Conservation (phyloP, 352 stramenopile genomes). For the Peronospora belbahrii region DNA sequence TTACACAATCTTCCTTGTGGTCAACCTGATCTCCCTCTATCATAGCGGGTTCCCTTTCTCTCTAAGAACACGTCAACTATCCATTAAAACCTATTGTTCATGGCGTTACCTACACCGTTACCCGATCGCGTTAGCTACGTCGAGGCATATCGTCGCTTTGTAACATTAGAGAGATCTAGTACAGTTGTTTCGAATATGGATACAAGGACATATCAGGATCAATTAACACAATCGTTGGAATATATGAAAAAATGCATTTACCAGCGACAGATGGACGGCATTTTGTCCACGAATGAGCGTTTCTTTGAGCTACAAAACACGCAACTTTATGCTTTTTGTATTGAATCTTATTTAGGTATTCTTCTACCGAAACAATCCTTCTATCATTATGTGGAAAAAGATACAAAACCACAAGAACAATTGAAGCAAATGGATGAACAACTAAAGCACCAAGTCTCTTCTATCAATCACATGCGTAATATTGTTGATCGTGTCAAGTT, state of each 20-base stretch:
- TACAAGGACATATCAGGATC: conserved; percentile 21
- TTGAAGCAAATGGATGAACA: conserved; percentile 7
- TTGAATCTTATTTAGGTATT: conserved; percentile 79
- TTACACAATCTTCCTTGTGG: not conserved
- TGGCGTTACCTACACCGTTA: not conserved
- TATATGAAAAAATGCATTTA: conserved; percentile 33
- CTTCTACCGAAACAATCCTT: conserved; percentile 69
- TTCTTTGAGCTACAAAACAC: conserved; percentile 76
- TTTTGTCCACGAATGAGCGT: conserved; percentile 63
- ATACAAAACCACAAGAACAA: not conserved
- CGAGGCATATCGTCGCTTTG: conserved; percentile 23
- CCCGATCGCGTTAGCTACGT: conserved; percentile 27
- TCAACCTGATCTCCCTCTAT: not conserved
- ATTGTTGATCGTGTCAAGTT: conserved; percentile 56
- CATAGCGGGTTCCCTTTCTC: not conserved
- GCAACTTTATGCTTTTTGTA: conserved; percentile 74
- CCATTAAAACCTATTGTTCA: not conserved
- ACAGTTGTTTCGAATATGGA: conserved; percentile 15
- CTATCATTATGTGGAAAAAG: conserved; percentile 34
- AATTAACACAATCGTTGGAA: conserved; percentile 11
- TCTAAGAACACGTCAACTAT: not conserved
- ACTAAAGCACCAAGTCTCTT: conserved; percentile 3
- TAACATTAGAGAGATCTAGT: conserved; percentile 13
- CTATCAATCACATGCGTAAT: conserved; percentile 51
- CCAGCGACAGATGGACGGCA: conserved; percentile 56